Percentiles rank a stretch among this genome's conserved stretches.
Evolutionary conservation across 1,284 basidiomycete genomes (phyloP).

Genomic region (Kwoniella shivajii): DNA sequence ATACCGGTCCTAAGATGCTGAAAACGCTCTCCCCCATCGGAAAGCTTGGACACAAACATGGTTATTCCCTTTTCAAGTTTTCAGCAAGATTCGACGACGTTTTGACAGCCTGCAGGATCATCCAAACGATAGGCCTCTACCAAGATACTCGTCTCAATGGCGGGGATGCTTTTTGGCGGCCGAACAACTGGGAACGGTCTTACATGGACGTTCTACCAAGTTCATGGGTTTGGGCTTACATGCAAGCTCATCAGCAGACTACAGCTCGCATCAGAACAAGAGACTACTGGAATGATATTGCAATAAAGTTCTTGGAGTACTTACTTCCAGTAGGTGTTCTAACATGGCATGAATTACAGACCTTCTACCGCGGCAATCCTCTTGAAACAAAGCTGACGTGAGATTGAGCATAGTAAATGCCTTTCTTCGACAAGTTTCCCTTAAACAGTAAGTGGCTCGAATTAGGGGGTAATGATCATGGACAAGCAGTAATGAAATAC

Average conservation of each 20-base stretch:
- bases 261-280: no score
- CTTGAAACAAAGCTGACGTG: no score
- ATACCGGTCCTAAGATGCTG: background rate
- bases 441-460: no score
- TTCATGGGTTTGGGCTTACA: constrained; percentile 1
- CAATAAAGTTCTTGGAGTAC: background rate
- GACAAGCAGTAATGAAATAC: no score
- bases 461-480: no score
- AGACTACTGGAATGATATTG: background rate
- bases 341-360: no score
- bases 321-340: no score
- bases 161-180: background rate
- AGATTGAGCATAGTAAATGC: no score
- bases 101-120: background rate
- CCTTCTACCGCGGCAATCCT: no score
- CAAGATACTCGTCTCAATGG: background rate
- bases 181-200: background rate
- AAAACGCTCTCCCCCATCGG: background rate
- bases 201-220: background rate
- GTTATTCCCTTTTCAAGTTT: background rate
- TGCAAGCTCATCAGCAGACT: background rate
- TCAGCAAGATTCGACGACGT: constrained; percentile 1
- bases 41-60: background rate
- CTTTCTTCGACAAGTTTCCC: no score
- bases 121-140: background rate